Percentiles rank a stretch among this genome's conserved stretches.
Conservation (phyloP, 2,329 filamentous ascomycete species). For the Pestalotiopsis sp. region DNA sequence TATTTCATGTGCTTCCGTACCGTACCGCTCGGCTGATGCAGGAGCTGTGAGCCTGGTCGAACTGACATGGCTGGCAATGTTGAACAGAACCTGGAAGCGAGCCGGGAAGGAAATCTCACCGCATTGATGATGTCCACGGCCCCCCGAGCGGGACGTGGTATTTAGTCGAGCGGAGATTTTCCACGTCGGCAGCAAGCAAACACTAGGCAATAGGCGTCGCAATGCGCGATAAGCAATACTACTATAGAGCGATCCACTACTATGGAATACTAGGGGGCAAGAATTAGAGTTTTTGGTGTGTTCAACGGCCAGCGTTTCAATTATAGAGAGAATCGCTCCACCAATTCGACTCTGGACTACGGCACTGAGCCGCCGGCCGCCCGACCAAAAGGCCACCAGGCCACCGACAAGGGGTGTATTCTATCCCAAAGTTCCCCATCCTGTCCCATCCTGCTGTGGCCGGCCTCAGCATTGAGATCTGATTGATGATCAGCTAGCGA, state of each 20-base stretch:
- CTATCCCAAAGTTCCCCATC: neutral
- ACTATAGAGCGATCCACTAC: neutral
- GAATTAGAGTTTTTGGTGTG: constrained; percentile 4
- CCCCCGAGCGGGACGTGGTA: neutral
- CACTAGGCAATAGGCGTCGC: neutral
- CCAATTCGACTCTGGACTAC: neutral
- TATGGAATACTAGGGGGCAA: neutral
- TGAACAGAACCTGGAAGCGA: neutral
- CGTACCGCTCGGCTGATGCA: neutral
- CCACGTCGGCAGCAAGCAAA: neutral
- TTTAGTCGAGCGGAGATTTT: neutral
- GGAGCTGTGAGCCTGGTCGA: neutral
- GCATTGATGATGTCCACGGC: neutral
- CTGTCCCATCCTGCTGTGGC: neutral
- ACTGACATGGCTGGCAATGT: neutral
- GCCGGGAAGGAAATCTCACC: neutral
- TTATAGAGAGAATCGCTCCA: neutral
- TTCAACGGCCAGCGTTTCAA: constrained; percentile 6
- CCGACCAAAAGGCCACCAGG: neutral
- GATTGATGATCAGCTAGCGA: neutral
- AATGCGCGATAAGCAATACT: neutral
- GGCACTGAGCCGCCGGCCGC: neutral
- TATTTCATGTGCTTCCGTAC: neutral
- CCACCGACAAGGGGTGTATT: neutral
- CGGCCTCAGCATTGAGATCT: neutral